phyloP scores from a whole-genome alignment of 805 yeast genomes.

The Soucietia sequanensis region DNA sequence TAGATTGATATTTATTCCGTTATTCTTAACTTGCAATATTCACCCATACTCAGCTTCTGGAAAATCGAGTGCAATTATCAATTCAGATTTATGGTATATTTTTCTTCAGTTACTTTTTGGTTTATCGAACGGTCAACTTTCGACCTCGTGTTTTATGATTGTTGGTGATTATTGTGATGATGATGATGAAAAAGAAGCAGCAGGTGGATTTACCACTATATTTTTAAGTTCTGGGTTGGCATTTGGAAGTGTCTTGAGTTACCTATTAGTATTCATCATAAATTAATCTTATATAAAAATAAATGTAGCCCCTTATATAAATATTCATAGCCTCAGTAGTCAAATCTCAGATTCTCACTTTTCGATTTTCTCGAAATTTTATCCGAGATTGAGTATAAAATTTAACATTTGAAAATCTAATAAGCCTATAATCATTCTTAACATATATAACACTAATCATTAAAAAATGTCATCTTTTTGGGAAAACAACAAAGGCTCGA shows the following conservation, averaged over 20 bases:
- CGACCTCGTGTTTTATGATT: slow-evolving; percentile 76
- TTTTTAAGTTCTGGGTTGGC: slow-evolving; percentile 78
- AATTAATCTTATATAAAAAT: slow-evolving; percentile 9
- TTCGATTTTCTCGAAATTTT: not conserved
- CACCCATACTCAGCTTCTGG: slow-evolving; percentile 28
- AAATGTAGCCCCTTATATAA: not conserved
- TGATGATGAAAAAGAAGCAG: slow-evolving; percentile 78
- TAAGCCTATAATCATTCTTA: too few relatives aligned
- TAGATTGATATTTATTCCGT: slow-evolving; percentile 64
- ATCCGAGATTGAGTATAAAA: too few relatives aligned
- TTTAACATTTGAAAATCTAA: too few relatives aligned
- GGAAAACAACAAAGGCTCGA: slow-evolving; percentile 49
- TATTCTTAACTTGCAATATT: slow-evolving; percentile 68
- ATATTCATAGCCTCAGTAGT: not conserved
- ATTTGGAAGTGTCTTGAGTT: slow-evolving; percentile 75
- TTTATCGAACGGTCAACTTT: slow-evolving; percentile 80
- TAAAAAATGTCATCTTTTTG: slow-evolving; percentile 22
- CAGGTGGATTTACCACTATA: slow-evolving; percentile 89
- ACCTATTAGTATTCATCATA: slow-evolving; percentile 49
- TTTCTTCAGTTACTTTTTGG: slow-evolving; percentile 78
- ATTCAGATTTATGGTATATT: slow-evolving; percentile 67
- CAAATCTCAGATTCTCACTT: not conserved
- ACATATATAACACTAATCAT: too few relatives aligned
- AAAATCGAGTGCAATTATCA: slow-evolving; percentile 38
- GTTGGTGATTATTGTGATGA: slow-evolving; percentile 59